Evolutionary conservation across 2,329 filamentous ascomycete genomes (phyloP).

Genomic region (Leptoxyphium fumago): DNA sequence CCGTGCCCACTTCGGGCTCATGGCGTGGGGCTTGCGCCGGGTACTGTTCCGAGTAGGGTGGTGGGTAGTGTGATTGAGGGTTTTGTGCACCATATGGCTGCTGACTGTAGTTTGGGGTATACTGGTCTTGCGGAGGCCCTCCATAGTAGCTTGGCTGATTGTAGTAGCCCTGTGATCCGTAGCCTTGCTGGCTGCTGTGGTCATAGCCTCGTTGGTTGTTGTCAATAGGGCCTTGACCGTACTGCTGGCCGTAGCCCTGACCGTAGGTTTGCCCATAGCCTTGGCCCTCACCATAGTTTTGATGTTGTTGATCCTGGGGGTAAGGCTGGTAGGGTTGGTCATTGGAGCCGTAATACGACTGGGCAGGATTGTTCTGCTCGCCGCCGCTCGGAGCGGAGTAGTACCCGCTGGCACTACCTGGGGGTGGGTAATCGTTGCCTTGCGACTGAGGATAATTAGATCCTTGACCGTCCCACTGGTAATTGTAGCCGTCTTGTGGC

Average conservation of each 20-base stretch:
- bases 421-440: constrained; percentile 5
- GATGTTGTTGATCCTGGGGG: constrained; percentile 6
- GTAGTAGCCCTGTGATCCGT: neutral
- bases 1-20: constrained; percentile 5
- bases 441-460: constrained; percentile 4
- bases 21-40: constrained; percentile 1
- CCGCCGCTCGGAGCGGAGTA: constrained; percentile 3
- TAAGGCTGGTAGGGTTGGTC: constrained; percentile 16
- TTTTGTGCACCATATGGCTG: neutral
- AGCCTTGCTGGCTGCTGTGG: constrained; percentile 2
- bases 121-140: neutral
- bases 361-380: constrained; percentile 6
- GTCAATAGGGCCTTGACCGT: constrained; percentile 1
- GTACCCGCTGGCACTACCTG: neutral
- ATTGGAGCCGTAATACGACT: constrained; percentile 16
- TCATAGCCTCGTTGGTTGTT: constrained; percentile 5
- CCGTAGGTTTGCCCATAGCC: neutral
- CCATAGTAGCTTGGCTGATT: neutral
- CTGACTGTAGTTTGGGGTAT: neutral
- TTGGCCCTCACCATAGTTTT: neutral
- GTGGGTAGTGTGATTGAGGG: constrained; percentile 1
- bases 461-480: neutral
- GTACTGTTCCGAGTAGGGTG: constrained; percentile 1
- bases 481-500: neutral
- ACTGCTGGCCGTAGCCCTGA: constrained; percentile 2